Evolutionary conservation across 176 grass and related monocot genomes (phyloP).

Genomic region (Otatea glauca): DNA sequence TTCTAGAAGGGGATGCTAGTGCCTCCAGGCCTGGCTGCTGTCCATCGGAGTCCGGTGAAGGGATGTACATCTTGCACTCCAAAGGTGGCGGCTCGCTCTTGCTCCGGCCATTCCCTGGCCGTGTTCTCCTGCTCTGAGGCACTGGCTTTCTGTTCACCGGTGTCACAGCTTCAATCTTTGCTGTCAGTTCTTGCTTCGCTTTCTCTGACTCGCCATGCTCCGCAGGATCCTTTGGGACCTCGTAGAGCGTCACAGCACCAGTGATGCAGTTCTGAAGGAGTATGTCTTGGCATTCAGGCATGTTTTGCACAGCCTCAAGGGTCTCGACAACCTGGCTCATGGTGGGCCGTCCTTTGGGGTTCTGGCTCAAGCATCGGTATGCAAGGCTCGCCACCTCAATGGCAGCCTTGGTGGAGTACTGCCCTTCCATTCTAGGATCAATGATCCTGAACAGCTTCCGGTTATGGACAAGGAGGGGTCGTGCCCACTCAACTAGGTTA

Average conservation of each 20-base stretch:
- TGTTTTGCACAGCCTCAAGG: conserved; percentile 66
- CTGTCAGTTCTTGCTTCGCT: conserved; percentile 46
- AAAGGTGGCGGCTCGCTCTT: conserved; percentile 76
- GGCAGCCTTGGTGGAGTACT: conserved; percentile 77
- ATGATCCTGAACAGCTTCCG: conserved; percentile 86
- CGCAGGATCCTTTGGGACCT: conserved; percentile 66
- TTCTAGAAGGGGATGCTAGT: conserved; percentile 34
- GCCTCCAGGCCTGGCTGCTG: conserved; percentile 49
- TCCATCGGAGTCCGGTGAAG: conserved; percentile 71
- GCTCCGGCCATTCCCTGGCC: conserved; percentile 72
- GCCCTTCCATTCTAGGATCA: conserved; percentile 87
- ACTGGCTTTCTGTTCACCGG: conserved; percentile 51
- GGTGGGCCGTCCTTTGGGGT: conserved; percentile 75
- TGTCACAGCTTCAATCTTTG: conserved; percentile 17
- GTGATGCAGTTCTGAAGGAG: conserved; percentile 56
- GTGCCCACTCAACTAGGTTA: conserved; percentile 94
- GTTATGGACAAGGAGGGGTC: conserved; percentile 82
- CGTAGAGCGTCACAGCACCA: conserved; percentile 68
- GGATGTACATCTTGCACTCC: conserved; percentile 78
- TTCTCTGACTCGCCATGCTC: conserved; percentile 55
- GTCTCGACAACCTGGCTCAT: conserved; percentile 75
- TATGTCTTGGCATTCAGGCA: conserved; percentile 74
- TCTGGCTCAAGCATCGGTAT: conserved; percentile 88
- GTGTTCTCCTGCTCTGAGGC: conserved; percentile 69
- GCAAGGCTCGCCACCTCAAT: conserved; percentile 70